Conservation (phyloP, 805 yeast genomes). For the Zygosaccharomyces siamensis region DNA sequence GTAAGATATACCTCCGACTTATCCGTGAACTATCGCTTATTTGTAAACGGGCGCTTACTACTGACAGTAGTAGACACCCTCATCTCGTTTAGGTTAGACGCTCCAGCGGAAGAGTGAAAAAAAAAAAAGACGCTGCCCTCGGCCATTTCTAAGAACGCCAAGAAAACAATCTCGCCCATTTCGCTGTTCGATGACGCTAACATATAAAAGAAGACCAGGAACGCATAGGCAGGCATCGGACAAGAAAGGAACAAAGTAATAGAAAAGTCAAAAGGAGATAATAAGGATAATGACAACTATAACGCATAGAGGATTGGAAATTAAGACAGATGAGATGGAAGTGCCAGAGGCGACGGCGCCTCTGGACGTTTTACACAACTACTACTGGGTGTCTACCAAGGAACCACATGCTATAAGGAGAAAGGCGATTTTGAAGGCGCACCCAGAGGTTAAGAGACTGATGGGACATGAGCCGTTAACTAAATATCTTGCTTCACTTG, state of each 20-base stretch:
- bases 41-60: too few relatives aligned
- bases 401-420: conserved; percentile 81
- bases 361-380: conserved; percentile 47
- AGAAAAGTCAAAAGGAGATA: background rate
- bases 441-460: conserved; percentile 75
- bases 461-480: conserved; percentile 86
- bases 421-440: conserved; percentile 62
- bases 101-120: background rate
- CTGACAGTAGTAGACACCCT: background rate
- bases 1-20: too few relatives aligned
- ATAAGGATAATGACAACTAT: conserved; percentile 2
- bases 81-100: background rate
- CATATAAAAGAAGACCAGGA: background rate
- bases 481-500: conserved; percentile 64
- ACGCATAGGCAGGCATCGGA: background rate
- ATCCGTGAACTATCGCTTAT: too few relatives aligned
- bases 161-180: background rate
- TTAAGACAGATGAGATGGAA: conserved; percentile 11
- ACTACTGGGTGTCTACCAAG: conserved; percentile 75
- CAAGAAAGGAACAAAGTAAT: background rate
- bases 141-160: background rate
- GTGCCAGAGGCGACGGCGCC: conserved; percentile 34
- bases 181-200: background rate
- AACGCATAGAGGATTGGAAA: conserved; percentile 13
- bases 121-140: background rate